Evolutionary conservation across 345 rosid species (phyloP).

Genomic region (Microcos paniculata): DNA sequence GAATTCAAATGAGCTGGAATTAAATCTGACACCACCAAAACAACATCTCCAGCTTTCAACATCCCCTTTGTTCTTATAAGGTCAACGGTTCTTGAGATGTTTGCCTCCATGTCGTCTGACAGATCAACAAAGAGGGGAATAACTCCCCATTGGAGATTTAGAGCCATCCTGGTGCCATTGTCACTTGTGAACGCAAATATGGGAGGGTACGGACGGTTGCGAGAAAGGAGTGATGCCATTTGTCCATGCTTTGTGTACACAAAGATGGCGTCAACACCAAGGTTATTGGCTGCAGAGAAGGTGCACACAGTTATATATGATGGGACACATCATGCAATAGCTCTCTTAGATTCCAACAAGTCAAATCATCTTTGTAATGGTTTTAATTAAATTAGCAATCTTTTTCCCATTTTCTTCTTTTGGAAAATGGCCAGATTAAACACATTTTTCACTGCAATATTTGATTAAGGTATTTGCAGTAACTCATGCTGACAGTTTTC

Average conservation of each 20-base stretch:
- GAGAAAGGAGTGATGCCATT: conserved; percentile 73
- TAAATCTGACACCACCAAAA: conserved; percentile 61
- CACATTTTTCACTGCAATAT: not conserved
- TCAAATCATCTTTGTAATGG: not conserved
- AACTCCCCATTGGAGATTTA: conserved; percentile 77
- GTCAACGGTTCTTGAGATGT: conserved; percentile 40
- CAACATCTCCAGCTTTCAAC: conserved; percentile 42
- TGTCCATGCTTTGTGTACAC: conserved; percentile 67
- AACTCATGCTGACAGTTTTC: not conserved
- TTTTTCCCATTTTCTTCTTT: not conserved
- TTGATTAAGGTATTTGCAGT: not conserved
- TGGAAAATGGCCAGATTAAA: not conserved
- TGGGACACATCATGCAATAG: not conserved
- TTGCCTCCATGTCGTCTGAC: conserved; percentile 57
- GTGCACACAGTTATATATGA: not conserved
- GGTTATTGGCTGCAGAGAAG: conserved; percentile 54
- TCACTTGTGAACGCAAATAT: conserved; percentile 59
- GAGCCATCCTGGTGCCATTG: conserved; percentile 46
- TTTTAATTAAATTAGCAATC: not conserved
- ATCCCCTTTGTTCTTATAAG: conserved; percentile 52
- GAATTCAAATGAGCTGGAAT: conserved; percentile 33
- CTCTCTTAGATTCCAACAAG: not conserved
- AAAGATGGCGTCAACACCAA: conserved; percentile 65
- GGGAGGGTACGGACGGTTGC: conserved; percentile 71
- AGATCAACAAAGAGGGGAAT: conserved; percentile 44